Base-by-base conservation (phyloP, 768 basidiomycete genomes). In the Lentinula raphanica region DNA sequence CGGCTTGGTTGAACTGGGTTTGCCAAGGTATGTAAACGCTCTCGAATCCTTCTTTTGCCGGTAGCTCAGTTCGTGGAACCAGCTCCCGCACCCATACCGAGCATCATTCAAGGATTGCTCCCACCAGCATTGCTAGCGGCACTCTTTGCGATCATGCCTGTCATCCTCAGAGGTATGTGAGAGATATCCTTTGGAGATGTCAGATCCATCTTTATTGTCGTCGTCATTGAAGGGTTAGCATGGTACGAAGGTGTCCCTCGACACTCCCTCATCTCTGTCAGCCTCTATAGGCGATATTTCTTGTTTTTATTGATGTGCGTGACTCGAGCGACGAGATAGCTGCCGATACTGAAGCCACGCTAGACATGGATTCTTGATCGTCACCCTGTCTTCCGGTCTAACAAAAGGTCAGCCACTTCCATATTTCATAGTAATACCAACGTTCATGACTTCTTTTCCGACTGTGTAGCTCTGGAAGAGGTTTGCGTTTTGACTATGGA, bases 241-340 rank as follows among this genome's bases (percentile, higher is more conserved):
- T 81, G 81, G 73, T 85, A 86, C 62, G 83, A 89, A 67, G 86
- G 87, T 46, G 86, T 87, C 48, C 87, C 88, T 0, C 77, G 83
- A 38, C 81, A 81, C 59, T 86, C 85, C 0, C 72, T 83, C 21
- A 80, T 91, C n/a, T 85, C 86, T 45, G 73, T 87, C 58, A 84
- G 83, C 65, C 78, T 91, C 28, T 89, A 88, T 74, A 79, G 79
- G 11, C 78, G 89, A n/a, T 89, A 82, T 68, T 87, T 83, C 67
- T 63, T 86, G 59, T 87, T 88, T 71, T 75, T 87, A 27, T 71
- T 86, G 49, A 74, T 87, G 75, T 78, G 63, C 71, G 76, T 63
- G 19, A 44, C 3, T n/a, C 23, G 19, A 12, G 21, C 7, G 8
- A 50, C 9, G 9, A 8, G 31, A 11, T 36, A 28, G 31, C 13